Evolutionary conservation across 2,329 filamentous ascomycete genomes (phyloP).

Genomic region (Leptographium procerum): DNA sequence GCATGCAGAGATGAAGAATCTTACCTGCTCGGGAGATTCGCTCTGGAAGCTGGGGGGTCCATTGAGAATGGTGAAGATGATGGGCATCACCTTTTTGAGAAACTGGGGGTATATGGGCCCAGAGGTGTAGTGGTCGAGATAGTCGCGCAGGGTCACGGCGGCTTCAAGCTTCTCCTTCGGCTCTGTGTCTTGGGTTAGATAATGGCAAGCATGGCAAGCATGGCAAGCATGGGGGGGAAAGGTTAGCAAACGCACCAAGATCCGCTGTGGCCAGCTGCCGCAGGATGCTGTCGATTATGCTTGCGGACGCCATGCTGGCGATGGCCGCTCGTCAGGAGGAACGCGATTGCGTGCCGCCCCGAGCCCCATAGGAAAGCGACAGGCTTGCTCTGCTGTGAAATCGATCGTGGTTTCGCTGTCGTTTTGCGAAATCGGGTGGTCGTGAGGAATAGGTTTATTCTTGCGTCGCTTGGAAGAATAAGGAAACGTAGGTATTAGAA

Average conservation of each 20-base stretch:
- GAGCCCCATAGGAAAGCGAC: not conserved
- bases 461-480: not conserved
- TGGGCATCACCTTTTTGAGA: constrained; percentile 76
- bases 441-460: not conserved
- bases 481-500: not conserved
- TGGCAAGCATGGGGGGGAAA: not conserved
- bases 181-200: constrained; percentile 41
- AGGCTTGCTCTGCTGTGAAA: not conserved
- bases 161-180: constrained; percentile 69
- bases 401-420: not conserved
- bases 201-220: not conserved
- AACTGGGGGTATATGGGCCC: constrained; percentile 66
- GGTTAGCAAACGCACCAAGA: constrained; percentile 31
- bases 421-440: not conserved
- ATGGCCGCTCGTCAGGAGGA: not conserved
- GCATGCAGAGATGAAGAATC: constrained; percentile 11
- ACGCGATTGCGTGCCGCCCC: constrained; percentile 2
- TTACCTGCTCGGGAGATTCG: constrained; percentile 77
- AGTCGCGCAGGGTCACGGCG: constrained; percentile 79
- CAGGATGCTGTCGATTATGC: constrained; percentile 51
- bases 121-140: constrained; percentile 75
- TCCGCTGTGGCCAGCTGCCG: constrained; percentile 44
- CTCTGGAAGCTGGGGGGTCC: constrained; percentile 85
- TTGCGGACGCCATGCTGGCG: constrained; percentile 48
- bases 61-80: constrained; percentile 76